Conservation (phyloP, 495 filamentous ascomycete species). For the Margaritispora aquatica region DNA sequence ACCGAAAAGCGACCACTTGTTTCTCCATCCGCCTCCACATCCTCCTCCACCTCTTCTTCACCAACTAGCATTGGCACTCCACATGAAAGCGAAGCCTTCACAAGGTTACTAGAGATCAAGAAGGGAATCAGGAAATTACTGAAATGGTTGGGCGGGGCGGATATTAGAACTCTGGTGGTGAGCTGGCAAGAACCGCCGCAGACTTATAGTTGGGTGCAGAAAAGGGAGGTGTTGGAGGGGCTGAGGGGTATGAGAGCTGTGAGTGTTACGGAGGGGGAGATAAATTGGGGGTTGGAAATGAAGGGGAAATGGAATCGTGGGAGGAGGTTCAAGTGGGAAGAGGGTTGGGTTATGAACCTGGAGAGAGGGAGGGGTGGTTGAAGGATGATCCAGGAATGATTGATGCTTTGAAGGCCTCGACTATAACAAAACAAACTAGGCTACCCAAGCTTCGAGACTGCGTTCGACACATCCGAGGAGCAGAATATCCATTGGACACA, state of each 20-base stretch:
- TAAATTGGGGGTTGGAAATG: slow-evolving; percentile 17
- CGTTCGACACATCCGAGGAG: too few species aligned
- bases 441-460: too few species aligned
- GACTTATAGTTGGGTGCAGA: slow-evolving; percentile 19
- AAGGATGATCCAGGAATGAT: too few species aligned
- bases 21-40: background rate
- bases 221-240: slow-evolving; percentile 15
- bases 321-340: slow-evolving; percentile 15
- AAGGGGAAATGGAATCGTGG: slow-evolving; percentile 17
- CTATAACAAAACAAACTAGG: too few species aligned
- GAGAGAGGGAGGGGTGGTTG: slow-evolving; percentile 6
- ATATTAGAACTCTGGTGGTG: slow-evolving; percentile 10
- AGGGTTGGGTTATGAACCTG: slow-evolving; percentile 13
- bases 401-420: too few species aligned
- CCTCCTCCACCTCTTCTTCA: background rate
- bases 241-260: slow-evolving; percentile 10
- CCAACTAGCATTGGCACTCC: background rate
- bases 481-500: too few species aligned
- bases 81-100: slow-evolving; percentile 1
- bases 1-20: slow-evolving; percentile 9
- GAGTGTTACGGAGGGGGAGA: slow-evolving; percentile 13
- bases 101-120: slow-evolving; percentile 13
- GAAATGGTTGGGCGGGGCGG: slow-evolving; percentile 16
- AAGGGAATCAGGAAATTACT: slow-evolving; percentile 18
- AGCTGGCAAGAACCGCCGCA: slow-evolving; percentile 19